Evolutionary conservation across 345 rosid species (phyloP).

Genomic region (Laguncularia racemosa): DNA sequence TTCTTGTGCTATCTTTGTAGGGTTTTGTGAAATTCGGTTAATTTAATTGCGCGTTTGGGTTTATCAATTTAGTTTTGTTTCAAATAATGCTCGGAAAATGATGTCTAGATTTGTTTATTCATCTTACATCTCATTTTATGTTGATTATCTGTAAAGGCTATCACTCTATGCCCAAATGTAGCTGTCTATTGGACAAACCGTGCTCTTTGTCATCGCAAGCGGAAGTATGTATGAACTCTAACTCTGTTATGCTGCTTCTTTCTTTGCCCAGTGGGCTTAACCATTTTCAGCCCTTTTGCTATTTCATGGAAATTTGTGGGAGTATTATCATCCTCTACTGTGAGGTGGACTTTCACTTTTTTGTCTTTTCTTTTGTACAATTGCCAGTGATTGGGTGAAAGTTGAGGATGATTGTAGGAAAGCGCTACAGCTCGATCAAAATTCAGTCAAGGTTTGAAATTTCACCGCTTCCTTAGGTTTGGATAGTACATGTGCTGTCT

Average conservation of each 20-base stretch:
- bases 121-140: neutral
- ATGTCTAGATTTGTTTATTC: neutral
- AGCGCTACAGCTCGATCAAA: conserved; percentile 66
- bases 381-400: conserved; percentile 62
- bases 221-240: conserved; percentile 56
- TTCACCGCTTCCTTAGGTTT: too few species aligned
- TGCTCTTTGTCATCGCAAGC: conserved; percentile 76
- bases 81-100: neutral
- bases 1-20: too few species aligned
- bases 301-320: too few species aligned
- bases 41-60: too few species aligned
- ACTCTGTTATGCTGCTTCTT: neutral
- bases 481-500: too few species aligned
- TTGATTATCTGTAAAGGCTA: conserved; percentile 42
- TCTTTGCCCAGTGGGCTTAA: neutral
- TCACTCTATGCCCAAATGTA: conserved; percentile 72
- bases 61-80: neutral
- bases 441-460: conserved; percentile 50
- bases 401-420: conserved; percentile 76
- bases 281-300: too few species aligned
- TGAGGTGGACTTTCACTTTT: neutral
- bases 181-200: conserved; percentile 91
- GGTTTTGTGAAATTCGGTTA: too few species aligned
- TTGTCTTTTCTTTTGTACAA: neutral
- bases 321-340: too few species aligned